Evolutionary conservation across 1,139 yeast species (phyloP), one percentile per base, ranked within the genome.

Genomic region (Sugiyamaella castrensis): DNA sequence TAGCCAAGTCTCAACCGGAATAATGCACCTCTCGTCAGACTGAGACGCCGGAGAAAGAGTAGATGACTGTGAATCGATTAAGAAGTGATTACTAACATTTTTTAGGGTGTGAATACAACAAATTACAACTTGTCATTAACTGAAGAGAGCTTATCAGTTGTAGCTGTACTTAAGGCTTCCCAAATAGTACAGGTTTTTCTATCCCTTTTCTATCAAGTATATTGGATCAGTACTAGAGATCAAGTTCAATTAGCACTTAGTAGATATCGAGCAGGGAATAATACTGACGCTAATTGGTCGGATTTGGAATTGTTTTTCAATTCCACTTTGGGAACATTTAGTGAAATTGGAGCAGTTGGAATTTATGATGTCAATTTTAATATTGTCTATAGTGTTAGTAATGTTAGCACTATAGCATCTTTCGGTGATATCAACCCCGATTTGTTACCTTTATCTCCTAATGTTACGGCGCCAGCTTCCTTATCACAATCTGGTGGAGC

Each of bases 121-220:
- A 66, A 72, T 27, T 84, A 81, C 57, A 79, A 84, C 52, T 77
- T 81, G 43, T 69, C 75, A 46, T 69, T 86, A 43, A 74, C 94
- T 56, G 80, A 83, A 1, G 92, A 87, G 55, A 75, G 89, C 51
- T 70, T 89, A 35, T 80, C 79, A 60, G 87, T 87, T 43, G 85
- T 88, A 12, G 85, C 96, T 8, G 86, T 85, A 63, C 71, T 89
- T 50, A 88, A 87, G 65, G 80, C 92, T 0, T 78, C 92, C 0
- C 96, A 89, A 65, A 74, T 88, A 11, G 76, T 76, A 48, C 96
- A 87, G 66, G 77, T 80, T 34, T 69, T 87, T 53, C 77, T 77
- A 54, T 76, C 74, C 51, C 69, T 82, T 24, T 84, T 80, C 61
- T 86, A 82, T 63, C 95, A 87, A 64, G 77, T 83, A 1, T 76